Base-by-base conservation (phyloP, 2,329 filamentous ascomycete genomes). In the Aspergillus niger region DNA sequence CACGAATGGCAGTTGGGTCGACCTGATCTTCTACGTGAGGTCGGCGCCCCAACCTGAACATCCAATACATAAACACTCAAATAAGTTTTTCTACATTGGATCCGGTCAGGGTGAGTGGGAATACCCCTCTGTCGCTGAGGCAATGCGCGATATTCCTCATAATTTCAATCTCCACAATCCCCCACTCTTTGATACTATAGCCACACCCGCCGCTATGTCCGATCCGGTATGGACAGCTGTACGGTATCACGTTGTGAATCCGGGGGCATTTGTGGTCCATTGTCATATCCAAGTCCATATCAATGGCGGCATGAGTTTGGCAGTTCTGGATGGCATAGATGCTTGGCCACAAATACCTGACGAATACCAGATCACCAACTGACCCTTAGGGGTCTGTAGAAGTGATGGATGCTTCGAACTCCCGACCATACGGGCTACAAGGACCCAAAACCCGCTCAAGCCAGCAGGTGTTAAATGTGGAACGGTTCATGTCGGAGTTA, bases 11-110 rank as follows among this genome's bases (percentile, higher is more conserved):
- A 77, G 80, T 2, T 86, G 84, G 84, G 76, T 86, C 8, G 85
- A 87, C 66, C 67, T 86, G 15, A 76, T 87, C 63, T 77, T 86
- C 60, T 71, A 79, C 28, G 74, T 81, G 2, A 69, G 72, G n/a
- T 68, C 68, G 2, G 72, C 73, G 4, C 74, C 81, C 7, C 82
- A 85, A 66, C 84, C 81, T 4, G 76, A 82, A 7, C 86, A 89
- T 61, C 83, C 85, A 0, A 84, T 89, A 53, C 86, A 89, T 78
- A 88, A 88, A 76, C 86, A 89, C 73, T 82, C 83, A 48, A 85
- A 82, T 66, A 86, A 85, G 69, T 85, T 83, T 75, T 88, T 80
- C 66, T 73, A 82, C 22, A 79, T 89, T 38, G 86, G 86, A 1
- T 59, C 73, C 0, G 86, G 85, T 2, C 65, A 65, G 0, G 84